Evolutionary conservation across 805 yeast genomes (phyloP), one percentile per base, ranked within the genome.

Genomic region (Ogataea naganishii): DNA sequence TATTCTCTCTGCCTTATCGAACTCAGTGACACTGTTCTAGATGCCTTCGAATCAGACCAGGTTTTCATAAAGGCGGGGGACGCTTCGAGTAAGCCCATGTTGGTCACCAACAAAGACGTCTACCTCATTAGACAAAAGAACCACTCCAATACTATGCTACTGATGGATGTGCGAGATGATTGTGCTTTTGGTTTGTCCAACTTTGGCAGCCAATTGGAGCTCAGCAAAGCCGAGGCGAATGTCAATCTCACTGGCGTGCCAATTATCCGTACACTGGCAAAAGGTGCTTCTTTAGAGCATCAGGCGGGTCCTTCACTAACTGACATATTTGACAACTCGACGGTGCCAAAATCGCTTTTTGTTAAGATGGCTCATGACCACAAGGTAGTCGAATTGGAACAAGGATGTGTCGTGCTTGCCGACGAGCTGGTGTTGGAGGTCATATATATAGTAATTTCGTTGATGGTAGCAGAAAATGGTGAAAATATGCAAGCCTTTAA

Each of bases 141-240:
- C 47, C 96, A 89, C 51, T 81, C 96, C 6, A 86, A 89, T 51
- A 70, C 89, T 4, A 76, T 82, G n/a, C 49, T 85, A 40, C 37
- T 86, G 14, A 47, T 72, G 48, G 22, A 40, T 7, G 7, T 30
- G 2, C 24, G 35, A 12, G 8, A 19, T 12, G 17, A 9, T 12
- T 21, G 12, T 3, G 20, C 14, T 6, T 10, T 17, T 17, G 31
- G 31, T 20, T 17, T 18, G 10, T 14, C 4, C 7, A 24, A 20
- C 3, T 42, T 44, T 25, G 27, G 20, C 4, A 20, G 20, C 15
- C 43, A 44, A 27, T 34, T 44, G 7, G 39, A 39, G 4, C 20
- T 38, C 7, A 15, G 34, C 5, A 18, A 29, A 9, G 29, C 26
- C 4, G 30, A 32, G 14, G 43, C 43, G 6, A 9, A 18, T 4